Percentiles rank a stretch among this genome's conserved stretches.
Conservation (phyloP, 352 stramenopile genomes). For the Globisporangium carolinianum region DNA sequence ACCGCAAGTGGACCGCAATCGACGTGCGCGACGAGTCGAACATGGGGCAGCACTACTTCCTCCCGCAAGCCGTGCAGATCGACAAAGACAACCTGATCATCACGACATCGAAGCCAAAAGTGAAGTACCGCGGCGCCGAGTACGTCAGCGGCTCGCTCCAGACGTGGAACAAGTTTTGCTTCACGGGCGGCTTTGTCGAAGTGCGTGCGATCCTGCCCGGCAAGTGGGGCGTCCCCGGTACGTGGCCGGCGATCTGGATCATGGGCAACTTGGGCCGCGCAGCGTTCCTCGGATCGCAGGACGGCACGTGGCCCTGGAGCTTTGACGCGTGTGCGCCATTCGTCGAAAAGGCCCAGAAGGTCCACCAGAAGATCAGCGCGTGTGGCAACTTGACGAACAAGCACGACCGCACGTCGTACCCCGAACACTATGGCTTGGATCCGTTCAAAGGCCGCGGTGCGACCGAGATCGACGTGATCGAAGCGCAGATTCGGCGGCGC, state of each 20-base stretch:
- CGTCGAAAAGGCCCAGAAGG: constrained; percentile 85
- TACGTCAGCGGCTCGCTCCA: constrained; percentile 94
- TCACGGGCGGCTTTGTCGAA: constrained; percentile 95
- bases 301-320: constrained; percentile 96
- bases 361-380: constrained; percentile 91
- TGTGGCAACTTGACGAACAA: constrained; percentile 93
- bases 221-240: constrained; percentile 90
- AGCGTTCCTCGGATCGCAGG: constrained; percentile 90
- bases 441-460: constrained; percentile 88
- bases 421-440: constrained; percentile 89
- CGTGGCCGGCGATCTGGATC: constrained; percentile 98
- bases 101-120: constrained; percentile 78
- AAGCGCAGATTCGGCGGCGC: constrained; percentile 77
- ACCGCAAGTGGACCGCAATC: constrained; percentile 94
- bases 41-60: constrained; percentile 96
- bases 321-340: constrained; percentile 88
- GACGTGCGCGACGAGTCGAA: constrained; percentile 94
- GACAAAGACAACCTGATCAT: constrained; percentile 93
- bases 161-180: constrained; percentile 99
- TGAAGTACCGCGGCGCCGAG: constrained; percentile 62
- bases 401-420: constrained; percentile 77
- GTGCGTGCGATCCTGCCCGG: constrained; percentile 92
- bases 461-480: constrained; percentile 97
- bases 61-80: constrained; percentile 88
- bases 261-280: constrained; percentile 96